Percentiles rank a stretch among this genome's conserved stretches.
These are phyloP conservation scores for Talaromyces atroroseus DNA, from an alignment of 2,329 filamentous ascomycete species.

Conservation along the genomic window DNA sequence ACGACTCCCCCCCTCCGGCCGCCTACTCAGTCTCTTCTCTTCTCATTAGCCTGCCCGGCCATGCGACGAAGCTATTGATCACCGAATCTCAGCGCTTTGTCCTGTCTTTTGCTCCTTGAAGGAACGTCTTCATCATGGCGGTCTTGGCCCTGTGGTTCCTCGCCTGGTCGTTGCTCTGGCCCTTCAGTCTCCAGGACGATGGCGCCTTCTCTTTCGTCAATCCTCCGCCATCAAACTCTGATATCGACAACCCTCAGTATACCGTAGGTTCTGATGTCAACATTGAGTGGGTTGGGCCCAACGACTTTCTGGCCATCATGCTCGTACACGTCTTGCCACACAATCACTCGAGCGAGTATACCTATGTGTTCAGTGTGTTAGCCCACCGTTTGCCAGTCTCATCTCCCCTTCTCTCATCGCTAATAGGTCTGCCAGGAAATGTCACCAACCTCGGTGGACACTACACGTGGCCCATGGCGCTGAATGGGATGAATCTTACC, in stretches of 20 bases:
- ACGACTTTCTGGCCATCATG: slow-evolving; percentile 4
- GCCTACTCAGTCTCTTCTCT: background rate
- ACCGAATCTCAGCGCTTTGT: background rate
- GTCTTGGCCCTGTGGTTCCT: slow-evolving; percentile 6
- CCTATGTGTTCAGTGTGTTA: slow-evolving; percentile 9
- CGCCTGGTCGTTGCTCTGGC: slow-evolving; percentile 12
- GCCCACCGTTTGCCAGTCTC: background rate
- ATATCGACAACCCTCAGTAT: slow-evolving; percentile 6
- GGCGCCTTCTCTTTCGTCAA: slow-evolving; percentile 7
- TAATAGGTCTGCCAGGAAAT: slow-evolving; percentile 7
- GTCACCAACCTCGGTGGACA: slow-evolving; percentile 11
- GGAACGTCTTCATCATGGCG: background rate
- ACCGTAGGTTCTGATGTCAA: slow-evolving; percentile 4
- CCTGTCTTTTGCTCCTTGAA: background rate
- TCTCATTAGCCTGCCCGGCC: too few species aligned
- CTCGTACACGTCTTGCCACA: slow-evolving; percentile 6
- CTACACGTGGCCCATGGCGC: slow-evolving; percentile 9
- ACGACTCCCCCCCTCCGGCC: too few species aligned
- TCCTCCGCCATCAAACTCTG: slow-evolving; percentile 2
- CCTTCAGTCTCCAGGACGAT: slow-evolving; percentile 4
- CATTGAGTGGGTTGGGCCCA: slow-evolving; percentile 11
- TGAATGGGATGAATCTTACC: slow-evolving; percentile 11
- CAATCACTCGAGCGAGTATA: background rate
- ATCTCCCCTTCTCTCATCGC: background rate
- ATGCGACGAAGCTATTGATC: background rate